Conservation (phyloP, 352 stramenopile genomes). For the Globisporangium spinosum region DNA sequence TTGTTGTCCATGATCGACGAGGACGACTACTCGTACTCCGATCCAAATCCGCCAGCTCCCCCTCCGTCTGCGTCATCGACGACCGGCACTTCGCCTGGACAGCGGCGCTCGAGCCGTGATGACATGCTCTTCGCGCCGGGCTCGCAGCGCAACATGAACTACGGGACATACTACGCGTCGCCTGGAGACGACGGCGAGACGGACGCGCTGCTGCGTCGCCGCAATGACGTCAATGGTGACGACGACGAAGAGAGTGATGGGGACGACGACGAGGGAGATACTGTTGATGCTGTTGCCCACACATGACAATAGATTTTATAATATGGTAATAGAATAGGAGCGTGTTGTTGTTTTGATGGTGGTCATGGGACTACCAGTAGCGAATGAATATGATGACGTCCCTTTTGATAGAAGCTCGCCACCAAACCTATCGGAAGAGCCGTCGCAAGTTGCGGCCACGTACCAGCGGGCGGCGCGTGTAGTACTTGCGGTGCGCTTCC, state of each 20-base stretch:
- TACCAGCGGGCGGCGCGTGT: conserved; percentile 65
- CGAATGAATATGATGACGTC: neutral
- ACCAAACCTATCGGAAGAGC: conserved; percentile 34
- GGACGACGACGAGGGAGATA: conserved; percentile 22
- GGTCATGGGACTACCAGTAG: neutral
- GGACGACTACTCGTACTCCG: conserved; percentile 54
- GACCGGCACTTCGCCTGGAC: conserved; percentile 24
- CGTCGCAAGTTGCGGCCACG: conserved; percentile 56
- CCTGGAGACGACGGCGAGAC: conserved; percentile 7
- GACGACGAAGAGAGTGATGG: conserved; percentile 20
- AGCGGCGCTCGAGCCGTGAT: conserved; percentile 32
- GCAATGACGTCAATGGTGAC: conserved; percentile 11
- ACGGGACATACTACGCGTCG: conserved; percentile 23
- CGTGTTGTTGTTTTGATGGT: conserved; percentile 8
- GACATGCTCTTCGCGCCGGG: conserved; percentile 25
- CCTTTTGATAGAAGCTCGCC: neutral
- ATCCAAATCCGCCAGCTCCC: conserved; percentile 20
- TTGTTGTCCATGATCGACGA: conserved; percentile 53
- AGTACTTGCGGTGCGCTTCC: conserved; percentile 82
- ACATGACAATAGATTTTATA: conserved; percentile 20
- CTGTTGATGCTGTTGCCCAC: conserved; percentile 3
- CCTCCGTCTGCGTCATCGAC: conserved; percentile 36
- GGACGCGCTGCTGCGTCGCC: conserved; percentile 4
- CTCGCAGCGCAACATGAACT: conserved; percentile 21
- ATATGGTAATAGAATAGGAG: conserved; percentile 24